Evolutionary conservation across 2,329 filamentous ascomycete genomes (phyloP).

Genomic region (Pestalotiopsis sp.): DNA sequence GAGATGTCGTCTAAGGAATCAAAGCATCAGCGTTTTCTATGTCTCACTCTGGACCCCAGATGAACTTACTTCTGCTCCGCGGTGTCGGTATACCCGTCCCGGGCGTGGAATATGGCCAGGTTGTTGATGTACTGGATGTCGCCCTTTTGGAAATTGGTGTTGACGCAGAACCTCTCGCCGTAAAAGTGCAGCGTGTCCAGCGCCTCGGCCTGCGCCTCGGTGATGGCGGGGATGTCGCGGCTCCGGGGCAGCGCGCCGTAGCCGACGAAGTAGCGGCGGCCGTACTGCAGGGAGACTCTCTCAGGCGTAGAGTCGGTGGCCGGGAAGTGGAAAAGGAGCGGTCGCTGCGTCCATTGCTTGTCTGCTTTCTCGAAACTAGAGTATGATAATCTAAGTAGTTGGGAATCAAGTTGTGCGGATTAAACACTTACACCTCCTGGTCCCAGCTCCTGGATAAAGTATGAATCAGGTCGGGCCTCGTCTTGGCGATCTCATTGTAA

Average conservation of each 20-base stretch:
- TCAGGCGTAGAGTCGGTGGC: conserved; percentile 48
- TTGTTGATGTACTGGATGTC: conserved; percentile 61
- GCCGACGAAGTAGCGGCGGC: conserved; percentile 59
- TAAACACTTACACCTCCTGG: conserved; percentile 44
- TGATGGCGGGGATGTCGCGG: conserved; percentile 56
- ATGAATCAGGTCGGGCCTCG: conserved; percentile 60
- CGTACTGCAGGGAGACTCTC: conserved; percentile 62
- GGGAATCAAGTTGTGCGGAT: too few species aligned
- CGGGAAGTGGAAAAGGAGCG: conserved; percentile 59
- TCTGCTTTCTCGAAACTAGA: conserved; percentile 52
- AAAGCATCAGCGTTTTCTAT: not conserved
- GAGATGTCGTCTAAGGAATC: conserved; percentile 43
- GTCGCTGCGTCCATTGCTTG: conserved; percentile 48
- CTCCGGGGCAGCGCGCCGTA: conserved; percentile 58
- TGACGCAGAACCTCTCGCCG: conserved; percentile 46
- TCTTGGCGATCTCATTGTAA: conserved; percentile 64
- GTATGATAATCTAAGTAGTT: not conserved
- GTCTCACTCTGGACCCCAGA: conserved; percentile 26
- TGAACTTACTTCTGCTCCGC: conserved; percentile 44
- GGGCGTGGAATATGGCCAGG: conserved; percentile 54
- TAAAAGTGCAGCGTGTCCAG: conserved; percentile 54
- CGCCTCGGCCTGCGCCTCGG: conserved; percentile 55
- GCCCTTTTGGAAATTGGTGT: conserved; percentile 50
- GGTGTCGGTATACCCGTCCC: conserved; percentile 50
- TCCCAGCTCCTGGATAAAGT: conserved; percentile 56